Conservation (phyloP, 148 eudicot genomes). For the Diospyros lotus region DNA sequence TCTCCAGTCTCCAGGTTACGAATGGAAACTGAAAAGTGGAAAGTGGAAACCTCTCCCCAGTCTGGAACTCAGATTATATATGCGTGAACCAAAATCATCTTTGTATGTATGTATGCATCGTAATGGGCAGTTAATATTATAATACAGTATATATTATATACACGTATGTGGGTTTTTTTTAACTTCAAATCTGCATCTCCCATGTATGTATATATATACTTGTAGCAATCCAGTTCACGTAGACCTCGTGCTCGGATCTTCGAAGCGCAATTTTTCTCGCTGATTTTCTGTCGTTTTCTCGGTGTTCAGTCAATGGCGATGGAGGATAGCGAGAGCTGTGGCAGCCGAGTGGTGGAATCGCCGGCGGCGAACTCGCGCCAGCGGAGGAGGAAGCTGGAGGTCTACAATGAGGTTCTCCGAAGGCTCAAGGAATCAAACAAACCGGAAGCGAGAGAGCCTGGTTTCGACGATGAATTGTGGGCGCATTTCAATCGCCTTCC, state of each 20-base stretch:
- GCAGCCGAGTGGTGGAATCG: conserved; percentile 58
- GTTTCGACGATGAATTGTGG: conserved; percentile 84
- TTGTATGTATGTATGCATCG: too few species aligned
- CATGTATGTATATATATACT: background rate
- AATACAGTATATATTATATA: too few species aligned
- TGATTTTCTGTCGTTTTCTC: background rate
- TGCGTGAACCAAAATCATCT: background rate
- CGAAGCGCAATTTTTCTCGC: background rate
- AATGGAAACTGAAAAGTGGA: too few species aligned
- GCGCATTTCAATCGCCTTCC: conserved; percentile 92
- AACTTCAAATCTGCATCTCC: conserved; percentile 9
- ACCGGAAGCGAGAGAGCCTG: conserved; percentile 49
- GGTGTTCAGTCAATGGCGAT: conserved; percentile 46
- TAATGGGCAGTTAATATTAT: too few species aligned
- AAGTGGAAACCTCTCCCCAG: too few species aligned
- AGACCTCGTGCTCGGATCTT: background rate
- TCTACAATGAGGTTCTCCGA: conserved; percentile 75
- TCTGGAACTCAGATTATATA: too few species aligned
- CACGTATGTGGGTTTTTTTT: too few species aligned
- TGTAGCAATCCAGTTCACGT: background rate
- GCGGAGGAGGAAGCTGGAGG: conserved; percentile 69
- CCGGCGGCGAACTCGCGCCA: conserved; percentile 34
- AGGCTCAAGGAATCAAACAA: conserved; percentile 59
- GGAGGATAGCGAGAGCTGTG: conserved; percentile 84
- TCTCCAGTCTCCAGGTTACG: too few species aligned